phyloP scores from a whole-genome alignment of 2,329 filamentous ascomycete genomes.

The Tolypocladium ophioglossoides region DNA sequence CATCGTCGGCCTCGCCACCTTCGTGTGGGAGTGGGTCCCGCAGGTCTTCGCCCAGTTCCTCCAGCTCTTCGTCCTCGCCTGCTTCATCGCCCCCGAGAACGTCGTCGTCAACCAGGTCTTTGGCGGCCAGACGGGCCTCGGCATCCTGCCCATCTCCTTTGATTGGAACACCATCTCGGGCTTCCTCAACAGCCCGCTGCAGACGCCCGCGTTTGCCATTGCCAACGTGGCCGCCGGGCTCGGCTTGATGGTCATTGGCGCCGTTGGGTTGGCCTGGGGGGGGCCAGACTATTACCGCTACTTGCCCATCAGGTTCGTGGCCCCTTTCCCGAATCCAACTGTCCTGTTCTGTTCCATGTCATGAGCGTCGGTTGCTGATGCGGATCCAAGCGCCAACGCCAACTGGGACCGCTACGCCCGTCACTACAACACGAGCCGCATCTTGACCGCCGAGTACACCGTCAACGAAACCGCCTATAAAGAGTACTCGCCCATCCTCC shows the following conservation, averaged over 20 bases:
- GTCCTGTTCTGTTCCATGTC: not conserved
- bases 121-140: constrained; percentile 47
- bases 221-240: not conserved
- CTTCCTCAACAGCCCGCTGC: not conserved
- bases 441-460: constrained; percentile 37
- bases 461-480: constrained; percentile 45
- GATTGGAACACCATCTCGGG: constrained; percentile 32
- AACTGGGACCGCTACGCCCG: constrained; percentile 17
- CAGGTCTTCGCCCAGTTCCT: constrained; percentile 47
- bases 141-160: constrained; percentile 51
- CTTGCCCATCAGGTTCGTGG: not conserved
- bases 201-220: not conserved
- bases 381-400: not conserved
- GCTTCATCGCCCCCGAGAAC: constrained; percentile 52
- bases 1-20: constrained; percentile 35
- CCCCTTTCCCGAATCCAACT: not conserved
- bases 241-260: not conserved
- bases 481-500: constrained; percentile 41
- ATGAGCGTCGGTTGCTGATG: not conserved
- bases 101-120: constrained; percentile 54
- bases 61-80: constrained; percentile 45
- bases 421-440: constrained; percentile 41
- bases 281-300: not conserved
- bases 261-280: not conserved
- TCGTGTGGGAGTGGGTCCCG: constrained; percentile 46